phyloP scores from a whole-genome alignment of 805 yeast genomes.

The Starmerella cellae region DNA sequence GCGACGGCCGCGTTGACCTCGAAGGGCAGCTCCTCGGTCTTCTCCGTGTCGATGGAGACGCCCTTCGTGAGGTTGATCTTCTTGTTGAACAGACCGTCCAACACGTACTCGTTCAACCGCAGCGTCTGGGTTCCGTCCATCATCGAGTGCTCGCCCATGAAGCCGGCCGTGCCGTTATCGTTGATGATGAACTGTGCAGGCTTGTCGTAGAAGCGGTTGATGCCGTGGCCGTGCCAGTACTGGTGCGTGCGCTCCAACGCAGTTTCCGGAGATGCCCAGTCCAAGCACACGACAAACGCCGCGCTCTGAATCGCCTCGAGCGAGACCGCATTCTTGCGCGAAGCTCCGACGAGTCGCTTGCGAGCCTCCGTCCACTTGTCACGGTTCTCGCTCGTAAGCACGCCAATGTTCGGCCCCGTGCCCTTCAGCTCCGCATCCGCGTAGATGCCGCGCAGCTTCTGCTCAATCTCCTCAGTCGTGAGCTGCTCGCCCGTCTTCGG shows the following conservation, averaged over 20 bases:
- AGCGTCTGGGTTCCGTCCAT: conserved; percentile 98
- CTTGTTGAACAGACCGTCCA: conserved; percentile 41
- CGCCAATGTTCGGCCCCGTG: conserved; percentile 51
- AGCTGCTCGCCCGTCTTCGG: conserved; percentile 26
- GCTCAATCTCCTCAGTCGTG: conserved; percentile 31
- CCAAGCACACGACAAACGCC: conserved; percentile 71
- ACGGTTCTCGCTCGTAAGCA: conserved; percentile 71
- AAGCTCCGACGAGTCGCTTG: conserved; percentile 38
- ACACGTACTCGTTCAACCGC: conserved; percentile 65
- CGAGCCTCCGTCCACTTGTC: conserved; percentile 63
- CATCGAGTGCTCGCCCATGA: conserved; percentile 89
- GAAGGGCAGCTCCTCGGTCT: conserved; percentile 33
- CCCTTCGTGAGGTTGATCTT: conserved; percentile 29
- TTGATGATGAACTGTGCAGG: conserved; percentile 73
- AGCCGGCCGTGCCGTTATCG: conserved; percentile 79
- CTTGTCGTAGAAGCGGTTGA: conserved; percentile 83
- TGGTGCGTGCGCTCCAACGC: conserved; percentile 71
- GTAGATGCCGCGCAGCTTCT: conserved; percentile 47
- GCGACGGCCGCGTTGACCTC: conserved; percentile 43
- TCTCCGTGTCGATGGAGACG: conserved; percentile 17
- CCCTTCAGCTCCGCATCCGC: conserved; percentile 31
- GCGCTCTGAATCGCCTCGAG: conserved; percentile 60
- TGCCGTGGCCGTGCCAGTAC: conserved; percentile 93
- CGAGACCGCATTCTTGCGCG: conserved; percentile 49
- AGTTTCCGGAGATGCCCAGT: conserved; percentile 56